phyloP scores from a whole-genome alignment of 192 early-diverging fungal species.

The Podila verticillata region DNA sequence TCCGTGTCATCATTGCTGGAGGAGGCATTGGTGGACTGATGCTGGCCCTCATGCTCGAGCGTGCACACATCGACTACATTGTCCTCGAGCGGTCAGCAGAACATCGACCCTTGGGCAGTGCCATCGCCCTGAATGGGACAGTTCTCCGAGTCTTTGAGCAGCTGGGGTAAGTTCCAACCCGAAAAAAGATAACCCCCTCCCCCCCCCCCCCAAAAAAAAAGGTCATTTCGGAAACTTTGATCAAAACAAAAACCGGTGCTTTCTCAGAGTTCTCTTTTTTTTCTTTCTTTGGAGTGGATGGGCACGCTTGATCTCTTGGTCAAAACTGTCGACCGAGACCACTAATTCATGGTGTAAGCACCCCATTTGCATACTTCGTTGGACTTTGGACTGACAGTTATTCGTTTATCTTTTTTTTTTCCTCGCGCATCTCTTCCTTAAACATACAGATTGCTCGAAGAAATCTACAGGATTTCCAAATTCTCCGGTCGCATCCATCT shows the following conservation, averaged over 20 bases:
- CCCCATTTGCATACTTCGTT: too few relatives aligned
- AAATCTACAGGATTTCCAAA: conserved; percentile 34
- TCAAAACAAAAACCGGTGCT: too few relatives aligned
- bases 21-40: conserved; percentile 53
- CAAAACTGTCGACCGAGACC: too few relatives aligned
- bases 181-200: too few relatives aligned
- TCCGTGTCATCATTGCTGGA: conserved; percentile 48
- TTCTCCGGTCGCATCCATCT: conserved; percentile 28
- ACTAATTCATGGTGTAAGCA: too few relatives aligned
- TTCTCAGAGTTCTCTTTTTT: too few relatives aligned
- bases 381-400: too few relatives aligned
- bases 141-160: conserved; percentile 51
- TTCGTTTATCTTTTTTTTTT: background rate
- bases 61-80: conserved; percentile 46
- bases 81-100: conserved; percentile 33
- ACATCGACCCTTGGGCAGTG: conserved; percentile 44
- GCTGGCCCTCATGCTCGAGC: conserved; percentile 39
- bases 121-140: conserved; percentile 37
- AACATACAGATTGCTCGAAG: conserved; percentile 24
- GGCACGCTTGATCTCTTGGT: too few relatives aligned
- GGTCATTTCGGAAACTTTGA: too few relatives aligned
- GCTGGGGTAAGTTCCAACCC: conserved; percentile 29
- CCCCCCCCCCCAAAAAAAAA: too few relatives aligned
- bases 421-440: background rate
- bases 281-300: too few relatives aligned